A percentile compares a stretch with the other conserved stretches of the same genome.
phyloP scores from a whole-genome alignment of 768 basidiomycete species.

The Cytidiella melzeri region DNA sequence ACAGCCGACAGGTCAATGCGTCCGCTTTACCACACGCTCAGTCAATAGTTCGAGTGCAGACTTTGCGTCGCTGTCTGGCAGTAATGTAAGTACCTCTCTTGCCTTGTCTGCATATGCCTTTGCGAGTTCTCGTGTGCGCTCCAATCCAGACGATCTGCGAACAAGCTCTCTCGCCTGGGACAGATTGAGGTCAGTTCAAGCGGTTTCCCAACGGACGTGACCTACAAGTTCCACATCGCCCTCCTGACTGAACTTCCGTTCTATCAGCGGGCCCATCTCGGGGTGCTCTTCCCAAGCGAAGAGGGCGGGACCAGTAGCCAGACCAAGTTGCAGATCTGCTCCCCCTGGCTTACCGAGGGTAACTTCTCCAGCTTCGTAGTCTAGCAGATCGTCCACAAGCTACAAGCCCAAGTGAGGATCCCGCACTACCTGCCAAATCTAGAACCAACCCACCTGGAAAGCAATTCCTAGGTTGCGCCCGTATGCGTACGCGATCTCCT shows the following conservation, averaged over 20 bases:
- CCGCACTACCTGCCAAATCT: conserved; percentile 1
- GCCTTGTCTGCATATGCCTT: conserved; percentile 71
- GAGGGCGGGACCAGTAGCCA: conserved; percentile 79
- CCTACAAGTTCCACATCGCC: conserved; percentile 80
- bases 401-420: conserved; percentile 23
- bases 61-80: conserved; percentile 81
- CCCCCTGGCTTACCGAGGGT: conserved; percentile 86
- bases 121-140: conserved; percentile 76
- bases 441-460: conserved; percentile 64
- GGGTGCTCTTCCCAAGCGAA: conserved; percentile 85
- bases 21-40: conserved; percentile 58
- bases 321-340: conserved; percentile 52
- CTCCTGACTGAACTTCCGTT: conserved; percentile 64
- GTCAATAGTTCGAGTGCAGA: conserved; percentile 69
- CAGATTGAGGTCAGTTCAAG: conserved; percentile 2
- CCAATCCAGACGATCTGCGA: conserved; percentile 62
- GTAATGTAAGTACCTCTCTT: conserved; percentile 51
- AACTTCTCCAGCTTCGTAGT: conserved; percentile 73
- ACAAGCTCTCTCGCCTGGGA: conserved; percentile 64
- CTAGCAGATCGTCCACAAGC: conserved; percentile 94
- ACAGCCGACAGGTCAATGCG: conserved; percentile 33
- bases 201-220: background rate
- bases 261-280: conserved; percentile 69
- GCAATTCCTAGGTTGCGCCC: conserved; percentile 88
- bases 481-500: conserved; percentile 87